Base-by-base conservation (phyloP, 2,329 filamentous ascomycete species). In the Pestalotiopsis sp. region DNA sequence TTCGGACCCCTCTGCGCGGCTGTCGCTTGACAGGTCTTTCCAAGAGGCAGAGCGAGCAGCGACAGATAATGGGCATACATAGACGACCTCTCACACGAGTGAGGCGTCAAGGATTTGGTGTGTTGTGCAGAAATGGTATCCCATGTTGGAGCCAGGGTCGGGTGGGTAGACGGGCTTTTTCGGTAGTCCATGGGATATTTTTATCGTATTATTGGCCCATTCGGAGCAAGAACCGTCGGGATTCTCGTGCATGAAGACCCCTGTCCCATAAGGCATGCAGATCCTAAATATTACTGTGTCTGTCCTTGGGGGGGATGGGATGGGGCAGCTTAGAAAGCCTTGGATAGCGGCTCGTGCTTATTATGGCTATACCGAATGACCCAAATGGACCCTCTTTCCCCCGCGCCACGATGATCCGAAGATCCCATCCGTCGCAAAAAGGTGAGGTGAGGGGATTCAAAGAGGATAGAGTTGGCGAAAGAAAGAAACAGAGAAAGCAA, bases 121-220 rank as follows among this genome's bases (percentile, higher is more conserved):
- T 17, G 67, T 61, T 69, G 68, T 72, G 70, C 60, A 67, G 49
- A 55, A 59, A 49, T 72, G 45, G 14, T 52, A 67, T 69, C 63
- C 57, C 69, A 20, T 69, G 69, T 61, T 67, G 70, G 64, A 64
- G 59, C 72, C 69, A 59, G 74, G 71, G 71, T 39, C 9, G 6
- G 45, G 45, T n/a, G 45, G 17, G 45, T 52, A 52, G 45, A 52
- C 14, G 45, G 45, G 45, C 45, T 39, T 63, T 36, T 52, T 59
- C 41, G 49, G 70, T 68, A 68, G 68, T 69, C 64, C 60, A 36
- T 36, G 31, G 31, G 70, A 71, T 71, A 73, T 72, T 74, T 73
- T 74, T 71, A 72, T 74, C 71, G 67, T 9, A 66, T 68, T 64
- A 74, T 74, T 74, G 73, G 72, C 68, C 71, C 69, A 71, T 65